These are phyloP conservation scores for Paralagenidium karlingii DNA, from an alignment of 352 stramenopile species.

Conservation along the genomic window DNA sequence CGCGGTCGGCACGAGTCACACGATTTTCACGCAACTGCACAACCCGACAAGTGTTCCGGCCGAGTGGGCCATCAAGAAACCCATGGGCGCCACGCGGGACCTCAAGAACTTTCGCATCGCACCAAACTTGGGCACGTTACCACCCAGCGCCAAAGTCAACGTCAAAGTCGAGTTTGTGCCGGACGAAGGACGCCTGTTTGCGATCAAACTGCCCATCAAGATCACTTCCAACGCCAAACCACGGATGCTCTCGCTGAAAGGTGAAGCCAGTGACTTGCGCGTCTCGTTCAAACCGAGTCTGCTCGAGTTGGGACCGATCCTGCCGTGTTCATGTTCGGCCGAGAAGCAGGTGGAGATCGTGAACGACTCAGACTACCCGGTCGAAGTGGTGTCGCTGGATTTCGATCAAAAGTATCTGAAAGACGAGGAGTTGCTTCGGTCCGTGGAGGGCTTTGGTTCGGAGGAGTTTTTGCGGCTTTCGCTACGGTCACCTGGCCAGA, in stretches of 20 bases:
- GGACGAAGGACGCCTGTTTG: conserved; percentile 57
- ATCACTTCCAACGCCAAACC: conserved; percentile 70
- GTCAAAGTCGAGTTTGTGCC: conserved; percentile 87
- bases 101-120: conserved; percentile 67
- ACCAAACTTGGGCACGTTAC: conserved; percentile 58
- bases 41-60: conserved; percentile 82
- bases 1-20: conserved; percentile 78
- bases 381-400: conserved; percentile 89
- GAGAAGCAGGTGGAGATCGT: conserved; percentile 55
- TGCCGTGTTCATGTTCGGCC: conserved; percentile 47
- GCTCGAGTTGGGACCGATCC: conserved; percentile 75
- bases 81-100: conserved; percentile 75
- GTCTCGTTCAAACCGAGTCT: conserved; percentile 74
- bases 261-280: conserved; percentile 63
- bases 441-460: conserved; percentile 32
- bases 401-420: conserved; percentile 74
- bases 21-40: conserved; percentile 84
- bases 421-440: conserved; percentile 76
- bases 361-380: conserved; percentile 80
- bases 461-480: conserved; percentile 64
- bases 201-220: conserved; percentile 82
- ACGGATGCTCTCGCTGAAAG: conserved; percentile 56
- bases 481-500: conserved; percentile 48
- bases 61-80: conserved; percentile 87
- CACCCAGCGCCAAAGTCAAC: conserved; percentile 67